Conservation (phyloP, 129 eudicot species). For the Tagetes patula region DNA sequence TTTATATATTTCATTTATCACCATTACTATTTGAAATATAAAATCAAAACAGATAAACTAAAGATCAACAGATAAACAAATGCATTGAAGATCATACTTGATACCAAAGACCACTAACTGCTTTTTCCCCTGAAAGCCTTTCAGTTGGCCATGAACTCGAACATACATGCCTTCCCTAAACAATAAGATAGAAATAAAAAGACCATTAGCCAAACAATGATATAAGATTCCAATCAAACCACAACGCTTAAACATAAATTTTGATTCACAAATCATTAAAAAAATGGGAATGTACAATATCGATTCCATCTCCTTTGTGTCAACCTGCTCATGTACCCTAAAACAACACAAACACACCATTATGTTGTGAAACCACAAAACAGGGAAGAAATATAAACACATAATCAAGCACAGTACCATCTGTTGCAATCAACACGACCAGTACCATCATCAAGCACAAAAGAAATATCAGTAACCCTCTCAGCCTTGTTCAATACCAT, state of each 20-base stretch:
- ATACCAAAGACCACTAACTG: slow-evolving; percentile 63
- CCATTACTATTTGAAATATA: background rate
- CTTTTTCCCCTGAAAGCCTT: slow-evolving; percentile 81
- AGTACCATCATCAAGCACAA: slow-evolving; percentile 85
- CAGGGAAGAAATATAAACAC: background rate
- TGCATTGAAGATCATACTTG: slow-evolving; percentile 49
- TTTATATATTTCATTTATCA: background rate
- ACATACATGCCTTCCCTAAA: slow-evolving; percentile 75
- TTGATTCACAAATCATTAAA: background rate
- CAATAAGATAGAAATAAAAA: background rate
- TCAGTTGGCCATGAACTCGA: slow-evolving; percentile 83
- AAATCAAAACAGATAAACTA: background rate
- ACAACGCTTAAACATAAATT: background rate
- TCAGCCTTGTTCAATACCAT: slow-evolving; percentile 61
- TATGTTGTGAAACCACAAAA: slow-evolving; percentile 7
- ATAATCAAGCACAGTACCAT: slow-evolving; percentile 47
- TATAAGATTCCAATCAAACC: background rate
- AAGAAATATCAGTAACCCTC: slow-evolving; percentile 79
- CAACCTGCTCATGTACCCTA: slow-evolving; percentile 74
- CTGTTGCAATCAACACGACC: slow-evolving; percentile 74
- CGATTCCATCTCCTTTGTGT: slow-evolving; percentile 74
- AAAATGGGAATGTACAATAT: slow-evolving; percentile 33
- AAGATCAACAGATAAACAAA: slow-evolving; percentile 8
- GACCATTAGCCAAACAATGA: background rate
- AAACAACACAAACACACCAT: slow-evolving; percentile 29